Conservation (phyloP, 257 asterid species). For the Anisodus acutangulus region DNA sequence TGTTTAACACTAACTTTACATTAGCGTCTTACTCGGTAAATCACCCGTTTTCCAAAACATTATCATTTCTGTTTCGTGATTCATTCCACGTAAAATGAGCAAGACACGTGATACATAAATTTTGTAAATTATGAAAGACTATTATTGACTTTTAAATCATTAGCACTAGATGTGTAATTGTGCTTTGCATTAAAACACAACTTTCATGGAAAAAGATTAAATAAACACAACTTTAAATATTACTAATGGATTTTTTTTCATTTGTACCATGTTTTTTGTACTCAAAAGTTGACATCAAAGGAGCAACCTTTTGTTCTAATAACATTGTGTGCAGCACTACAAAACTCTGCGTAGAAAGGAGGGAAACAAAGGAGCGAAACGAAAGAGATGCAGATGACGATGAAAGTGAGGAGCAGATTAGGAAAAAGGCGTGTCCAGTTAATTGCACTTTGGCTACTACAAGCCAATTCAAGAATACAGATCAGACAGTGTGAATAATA, state of each 20-base stretch:
- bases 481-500: background rate
- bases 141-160: background rate
- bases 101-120: background rate
- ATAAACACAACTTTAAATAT: too few relatives aligned
- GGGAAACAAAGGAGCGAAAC: background rate
- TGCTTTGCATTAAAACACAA: too few relatives aligned
- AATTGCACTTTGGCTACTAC: conserved; percentile 19
- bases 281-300: background rate
- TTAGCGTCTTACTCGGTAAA: background rate
- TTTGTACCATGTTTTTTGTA: too few relatives aligned
- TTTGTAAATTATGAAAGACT: background rate
- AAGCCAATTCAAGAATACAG: background rate
- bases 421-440: background rate
- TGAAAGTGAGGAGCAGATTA: background rate
- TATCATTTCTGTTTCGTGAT: background rate
- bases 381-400: background rate
- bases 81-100: background rate
- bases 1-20: background rate
- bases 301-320: background rate
- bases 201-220: too few relatives aligned
- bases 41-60: background rate
- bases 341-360: background rate
- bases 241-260: too few relatives aligned
- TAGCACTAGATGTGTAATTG: background rate
- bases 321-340: background rate